A percentile compares a stretch with the other conserved stretches of the same genome.
phyloP scores from a whole-genome alignment of 192 early-diverging fungal species.

The Backusella parvicylindrica region DNA sequence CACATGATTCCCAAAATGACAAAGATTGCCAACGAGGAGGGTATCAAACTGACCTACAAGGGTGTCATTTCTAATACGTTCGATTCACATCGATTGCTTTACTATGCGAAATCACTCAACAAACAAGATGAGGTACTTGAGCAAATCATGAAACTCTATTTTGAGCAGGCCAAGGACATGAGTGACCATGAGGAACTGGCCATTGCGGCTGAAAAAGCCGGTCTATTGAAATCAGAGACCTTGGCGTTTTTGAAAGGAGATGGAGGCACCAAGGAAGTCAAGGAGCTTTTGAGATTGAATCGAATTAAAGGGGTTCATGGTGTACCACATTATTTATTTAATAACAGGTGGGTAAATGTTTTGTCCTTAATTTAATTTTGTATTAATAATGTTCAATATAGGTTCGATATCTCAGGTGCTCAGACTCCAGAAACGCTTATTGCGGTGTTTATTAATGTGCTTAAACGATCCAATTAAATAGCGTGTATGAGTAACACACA shows the following conservation, averaged over 20 bases:
- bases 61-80: conserved; percentile 63
- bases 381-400: neutral
- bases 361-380: neutral
- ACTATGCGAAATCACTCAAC: conserved; percentile 47
- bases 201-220: conserved; percentile 53
- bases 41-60: conserved; percentile 63
- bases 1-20: conserved; percentile 53
- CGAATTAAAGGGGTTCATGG: conserved; percentile 52
- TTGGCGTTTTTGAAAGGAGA: conserved; percentile 53
- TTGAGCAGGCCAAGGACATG: conserved; percentile 68
- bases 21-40: conserved; percentile 54
- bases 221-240: conserved; percentile 49
- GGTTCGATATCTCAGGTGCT: neutral
- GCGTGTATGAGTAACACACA: neutral
- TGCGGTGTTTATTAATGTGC: neutral
- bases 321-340: conserved; percentile 70
- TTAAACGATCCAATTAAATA: neutral
- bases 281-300: conserved; percentile 41
- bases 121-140: conserved; percentile 58
- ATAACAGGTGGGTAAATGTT: conserved; percentile 37
- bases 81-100: conserved; percentile 64
- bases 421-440: neutral
- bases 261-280: conserved; percentile 49
- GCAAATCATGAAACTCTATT: conserved; percentile 63
- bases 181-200: conserved; percentile 56